Base-by-base conservation (phyloP, 2,329 filamentous ascomycete species). In the Talaromyces sp. region DNA sequence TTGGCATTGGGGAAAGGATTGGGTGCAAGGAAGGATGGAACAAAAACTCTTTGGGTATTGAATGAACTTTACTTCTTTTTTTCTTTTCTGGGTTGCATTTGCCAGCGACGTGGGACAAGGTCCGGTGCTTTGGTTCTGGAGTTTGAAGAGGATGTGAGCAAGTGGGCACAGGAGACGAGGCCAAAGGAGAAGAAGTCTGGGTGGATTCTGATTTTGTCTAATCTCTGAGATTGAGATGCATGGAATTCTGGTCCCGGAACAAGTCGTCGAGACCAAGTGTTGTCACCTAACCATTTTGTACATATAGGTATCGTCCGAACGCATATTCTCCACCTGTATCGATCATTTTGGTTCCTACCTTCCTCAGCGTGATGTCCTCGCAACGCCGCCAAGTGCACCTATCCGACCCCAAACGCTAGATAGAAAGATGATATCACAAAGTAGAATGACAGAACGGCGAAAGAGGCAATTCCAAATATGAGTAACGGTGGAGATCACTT, bases 41-140 rank as follows among this genome's bases (percentile, higher is more conserved):
- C 33, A 57, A 57, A 40, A 42, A 11, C 28, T 37, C n/a, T 50
- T 57, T 28, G 54, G 54, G 37, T 57, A 42, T 50, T 18, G 25
- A 63, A 31, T 37, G 54, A 55, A 33, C 59, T 44, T 54, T 37
- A 8, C 59, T 61, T 52, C 18, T 16, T 28, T 58, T 46, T 25
- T 28, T 35, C 25, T 60, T 61, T 40, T 62, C n/a, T 56, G 46
- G 33, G 23, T 52, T 60, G 59, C 59, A 61, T 61, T 61, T 42
- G 59, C 59, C 25, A 55, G 59, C 59, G 58, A 54, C 35, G 46
- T 54, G 46, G 35, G 46, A 52, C 46, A 23, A 42, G 46, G 46
- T 60, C 40, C 58, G 44, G 37, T 35, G 48, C 48, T 61, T 54
- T 54, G 59, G 48, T 61, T 40, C 48, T 55, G 59, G 59, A 50